Percentiles rank a stretch among this genome's conserved stretches.
These are phyloP conservation scores for Baorangia bicolor DNA, from an alignment of 768 basidiomycete species.

Conservation along the genomic window DNA sequence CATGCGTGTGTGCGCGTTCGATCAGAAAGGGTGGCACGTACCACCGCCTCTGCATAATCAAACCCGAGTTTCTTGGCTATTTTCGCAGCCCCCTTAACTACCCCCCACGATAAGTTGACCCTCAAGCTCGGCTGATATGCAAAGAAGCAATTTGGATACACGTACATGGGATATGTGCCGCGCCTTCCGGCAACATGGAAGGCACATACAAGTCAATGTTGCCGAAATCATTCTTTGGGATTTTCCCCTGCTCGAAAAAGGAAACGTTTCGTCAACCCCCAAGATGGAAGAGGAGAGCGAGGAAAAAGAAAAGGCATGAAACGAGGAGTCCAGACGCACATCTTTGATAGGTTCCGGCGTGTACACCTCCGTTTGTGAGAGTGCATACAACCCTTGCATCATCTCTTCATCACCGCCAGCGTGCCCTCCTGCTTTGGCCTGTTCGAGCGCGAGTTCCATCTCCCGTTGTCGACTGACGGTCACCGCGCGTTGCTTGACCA, in stretches of 20 bases:
- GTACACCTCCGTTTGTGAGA: constrained; percentile 82
- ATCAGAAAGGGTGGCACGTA: constrained; percentile 43
- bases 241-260: constrained; percentile 62
- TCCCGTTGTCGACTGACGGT: constrained; percentile 80
- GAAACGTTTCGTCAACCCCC: constrained; percentile 2
- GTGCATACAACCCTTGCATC: constrained; percentile 86
- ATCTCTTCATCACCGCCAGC: constrained; percentile 48
- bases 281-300: not conserved
- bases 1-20: not conserved
- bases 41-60: constrained; percentile 94
- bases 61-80: constrained; percentile 84
- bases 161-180: constrained; percentile 88
- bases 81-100: constrained; percentile 86
- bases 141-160: constrained; percentile 20
- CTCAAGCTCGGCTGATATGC: constrained; percentile 9
- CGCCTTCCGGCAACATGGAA: constrained; percentile 90
- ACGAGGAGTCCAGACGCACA: constrained; percentile 64
- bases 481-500: constrained; percentile 79
- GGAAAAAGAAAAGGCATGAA: constrained; percentile 3
- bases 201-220: constrained; percentile 96
- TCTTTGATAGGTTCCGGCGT: constrained; percentile 78
- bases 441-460: constrained; percentile 55
- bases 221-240: constrained; percentile 95
- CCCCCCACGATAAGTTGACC: constrained; percentile 5
- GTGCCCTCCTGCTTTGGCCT: constrained; percentile 35